These are phyloP conservation scores for Rhodotorula sp. DNA, from an alignment of 1,284 basidiomycete genomes.

Conservation along the genomic window DNA sequence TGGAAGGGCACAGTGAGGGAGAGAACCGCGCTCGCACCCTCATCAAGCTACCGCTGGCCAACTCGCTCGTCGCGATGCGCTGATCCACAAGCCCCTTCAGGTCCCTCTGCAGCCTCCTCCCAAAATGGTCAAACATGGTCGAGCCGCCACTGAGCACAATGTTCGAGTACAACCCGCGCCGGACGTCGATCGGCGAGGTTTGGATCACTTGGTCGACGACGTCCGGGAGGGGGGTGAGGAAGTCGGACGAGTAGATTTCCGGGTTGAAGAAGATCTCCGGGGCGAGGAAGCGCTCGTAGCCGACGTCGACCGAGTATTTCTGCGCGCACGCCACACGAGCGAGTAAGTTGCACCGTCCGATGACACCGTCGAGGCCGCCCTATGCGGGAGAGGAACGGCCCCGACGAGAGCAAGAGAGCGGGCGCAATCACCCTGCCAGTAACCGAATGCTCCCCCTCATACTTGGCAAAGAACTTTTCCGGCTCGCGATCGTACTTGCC, in stretches of 20 bases:
- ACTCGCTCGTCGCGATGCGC: constrained; percentile 73
- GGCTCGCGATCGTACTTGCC: constrained; percentile 96
- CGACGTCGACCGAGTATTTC: constrained; percentile 90
- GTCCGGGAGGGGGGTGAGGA: constrained; percentile 92
- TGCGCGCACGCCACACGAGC: constrained; percentile 46
- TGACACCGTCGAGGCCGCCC: background rate
- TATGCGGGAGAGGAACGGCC: no score
- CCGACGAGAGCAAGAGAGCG: background rate
- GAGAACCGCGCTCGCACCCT: constrained; percentile 56
- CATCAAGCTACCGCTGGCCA: constrained; percentile 70
- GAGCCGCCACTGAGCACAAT: constrained; percentile 93
- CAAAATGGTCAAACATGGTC: constrained; percentile 98
- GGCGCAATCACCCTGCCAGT: constrained; percentile 73
- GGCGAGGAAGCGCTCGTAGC: constrained; percentile 98
- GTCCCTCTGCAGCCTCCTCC: constrained; percentile 90
- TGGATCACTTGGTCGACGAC: constrained; percentile 97
- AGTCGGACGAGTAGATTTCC: constrained; percentile 96
- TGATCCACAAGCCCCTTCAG: constrained; percentile 91
- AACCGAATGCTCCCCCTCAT: constrained; percentile 87
- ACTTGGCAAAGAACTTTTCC: constrained; percentile 92
- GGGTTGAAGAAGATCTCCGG: constrained; percentile 99
- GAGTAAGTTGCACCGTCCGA: no score
- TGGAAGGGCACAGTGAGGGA: background rate
- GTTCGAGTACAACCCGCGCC: constrained; percentile 93
- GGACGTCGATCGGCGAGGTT: constrained; percentile 90